Base-by-base conservation (phyloP, 2,329 filamentous ascomycete genomes). In the Metarhizium rileyi region DNA sequence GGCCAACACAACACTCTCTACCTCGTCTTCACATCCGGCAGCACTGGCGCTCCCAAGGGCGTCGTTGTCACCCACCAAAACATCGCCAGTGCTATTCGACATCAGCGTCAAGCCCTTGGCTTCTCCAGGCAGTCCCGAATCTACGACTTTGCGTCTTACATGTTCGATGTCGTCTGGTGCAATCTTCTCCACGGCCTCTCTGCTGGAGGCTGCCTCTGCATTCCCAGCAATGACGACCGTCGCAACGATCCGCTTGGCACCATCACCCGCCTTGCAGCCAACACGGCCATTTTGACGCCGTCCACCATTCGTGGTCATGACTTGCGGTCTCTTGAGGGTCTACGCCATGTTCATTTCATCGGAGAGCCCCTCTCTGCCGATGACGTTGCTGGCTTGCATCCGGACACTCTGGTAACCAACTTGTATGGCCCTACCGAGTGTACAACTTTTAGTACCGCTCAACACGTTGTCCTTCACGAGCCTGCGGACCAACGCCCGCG, bases 281-380 rank as follows among this genome's bases (percentile, higher is more conserved):
- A 73, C 52, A 68, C 70, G 61, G 68, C 66, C 5, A 63, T 68
- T 44, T 68, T 75, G 61, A 75, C 72, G 1, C 72, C 73, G 1
- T 71, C 70, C 0, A 70, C 74, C 1, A 67, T 69, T 7, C 66
- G 70, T 2, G 65, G 73, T 3, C 57, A 73, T 5, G 66, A 70
- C 26, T 51, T 65, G 2, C 63, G 67, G 40, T 61, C 69, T 47
- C 65, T 73, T 22, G 63, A 67, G 14, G 63, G 61, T 2, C 63
- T 75, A 20, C 62, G 70, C 7, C 45, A 69, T 68, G 4, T 62
- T 73, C 9, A 67, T 28, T 69, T 9, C 60, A 73, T 16, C 66
- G 68, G 27, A 69, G 72, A 27, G 70, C 73, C 55, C 66, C 69
- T 28, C 72, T 49, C 30, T 8, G 14, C 20, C 10, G 28, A 38